Conservation (phyloP, 2,329 filamentous ascomycete species). For the Magnaporthiopsis rhizophila region DNA sequence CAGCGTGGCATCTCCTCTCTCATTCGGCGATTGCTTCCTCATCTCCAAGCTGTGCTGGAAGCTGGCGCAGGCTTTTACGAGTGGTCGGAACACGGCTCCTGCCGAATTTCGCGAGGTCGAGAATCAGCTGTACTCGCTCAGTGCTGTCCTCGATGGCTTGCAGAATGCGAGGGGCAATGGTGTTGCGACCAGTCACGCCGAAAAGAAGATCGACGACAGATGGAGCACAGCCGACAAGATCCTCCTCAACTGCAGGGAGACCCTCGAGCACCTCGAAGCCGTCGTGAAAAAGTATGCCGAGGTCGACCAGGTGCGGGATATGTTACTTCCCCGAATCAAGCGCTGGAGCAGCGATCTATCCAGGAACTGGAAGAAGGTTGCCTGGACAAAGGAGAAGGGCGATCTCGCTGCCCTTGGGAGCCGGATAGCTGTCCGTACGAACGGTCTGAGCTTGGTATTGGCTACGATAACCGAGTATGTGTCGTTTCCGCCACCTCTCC, state of each 20-base stretch:
- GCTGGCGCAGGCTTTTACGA: constrained; percentile 20
- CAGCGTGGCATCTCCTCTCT: constrained; percentile 19
- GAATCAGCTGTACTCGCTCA: constrained; percentile 22
- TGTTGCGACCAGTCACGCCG: no score
- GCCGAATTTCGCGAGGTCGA: constrained; percentile 22
- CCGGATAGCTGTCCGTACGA: constrained; percentile 18
- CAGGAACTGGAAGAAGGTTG: constrained; percentile 21
- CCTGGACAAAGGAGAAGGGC: constrained; percentile 22
- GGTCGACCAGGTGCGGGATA: background rate
- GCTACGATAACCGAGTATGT: constrained; percentile 11
- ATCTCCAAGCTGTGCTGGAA: constrained; percentile 21
- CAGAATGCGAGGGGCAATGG: background rate
- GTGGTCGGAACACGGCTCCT: constrained; percentile 21
- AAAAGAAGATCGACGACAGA: background rate
- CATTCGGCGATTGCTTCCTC: constrained; percentile 21
- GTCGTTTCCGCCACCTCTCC: no score
- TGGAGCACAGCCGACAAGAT: background rate
- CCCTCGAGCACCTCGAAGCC: background rate
- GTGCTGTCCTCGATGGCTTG: constrained; percentile 15
- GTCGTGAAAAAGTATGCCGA: background rate
- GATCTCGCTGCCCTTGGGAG: constrained; percentile 17
- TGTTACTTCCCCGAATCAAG: constrained; percentile 4
- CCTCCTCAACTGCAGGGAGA: background rate
- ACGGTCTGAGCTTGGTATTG: constrained; percentile 18
- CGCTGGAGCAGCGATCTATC: constrained; percentile 16